Percentiles rank a stretch among this genome's conserved stretches.
Evolutionary conservation across 345 rosid species (phyloP).

Genomic region (Anacardium occidentale): DNA sequence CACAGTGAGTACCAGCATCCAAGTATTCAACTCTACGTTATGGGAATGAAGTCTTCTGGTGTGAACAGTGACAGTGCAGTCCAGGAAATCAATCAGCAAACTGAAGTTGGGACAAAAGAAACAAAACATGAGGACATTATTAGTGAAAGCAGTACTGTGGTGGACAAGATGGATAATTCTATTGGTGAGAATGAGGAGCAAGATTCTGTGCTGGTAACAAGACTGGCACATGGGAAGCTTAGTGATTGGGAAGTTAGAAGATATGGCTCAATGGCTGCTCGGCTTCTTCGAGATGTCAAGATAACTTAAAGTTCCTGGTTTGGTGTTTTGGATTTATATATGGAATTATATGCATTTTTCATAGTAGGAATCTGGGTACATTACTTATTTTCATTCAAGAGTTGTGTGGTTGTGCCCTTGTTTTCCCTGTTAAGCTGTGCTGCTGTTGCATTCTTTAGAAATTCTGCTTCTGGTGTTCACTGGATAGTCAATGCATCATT

Average conservation of each 20-base stretch:
- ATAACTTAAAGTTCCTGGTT: conserved; percentile 41
- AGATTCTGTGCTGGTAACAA: conserved; percentile 30
- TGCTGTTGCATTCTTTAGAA: not conserved
- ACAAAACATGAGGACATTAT: conserved; percentile 21
- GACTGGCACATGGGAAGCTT: conserved; percentile 46
- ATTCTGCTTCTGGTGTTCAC: not conserved
- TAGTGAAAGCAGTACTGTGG: conserved; percentile 13
- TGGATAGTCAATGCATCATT: not conserved
- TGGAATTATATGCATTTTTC: not conserved
- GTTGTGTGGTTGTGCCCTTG: not conserved
- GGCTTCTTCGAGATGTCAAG: conserved; percentile 78
- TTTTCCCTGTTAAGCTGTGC: not conserved
- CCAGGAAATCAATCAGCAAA: conserved; percentile 20
- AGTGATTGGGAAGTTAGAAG: conserved; percentile 93
- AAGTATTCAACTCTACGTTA: conserved; percentile 79
- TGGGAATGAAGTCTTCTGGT: conserved; percentile 49
- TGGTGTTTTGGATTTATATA: not conserved
- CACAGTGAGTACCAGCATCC: conserved; percentile 77
- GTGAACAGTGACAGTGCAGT: conserved; percentile 24
- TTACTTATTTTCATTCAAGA: not conserved
- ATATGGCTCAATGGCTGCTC: conserved; percentile 83
- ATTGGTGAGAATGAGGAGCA: conserved; percentile 26
- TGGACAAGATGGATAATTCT: conserved; percentile 23
- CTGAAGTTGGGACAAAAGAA: conserved; percentile 32
- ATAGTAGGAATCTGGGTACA: not conserved